A percentile compares a stretch with the other conserved stretches of the same genome.
Evolutionary conservation across 192 early-diverging fungal genomes (phyloP).

Genomic region (Backusella macrospora): DNA sequence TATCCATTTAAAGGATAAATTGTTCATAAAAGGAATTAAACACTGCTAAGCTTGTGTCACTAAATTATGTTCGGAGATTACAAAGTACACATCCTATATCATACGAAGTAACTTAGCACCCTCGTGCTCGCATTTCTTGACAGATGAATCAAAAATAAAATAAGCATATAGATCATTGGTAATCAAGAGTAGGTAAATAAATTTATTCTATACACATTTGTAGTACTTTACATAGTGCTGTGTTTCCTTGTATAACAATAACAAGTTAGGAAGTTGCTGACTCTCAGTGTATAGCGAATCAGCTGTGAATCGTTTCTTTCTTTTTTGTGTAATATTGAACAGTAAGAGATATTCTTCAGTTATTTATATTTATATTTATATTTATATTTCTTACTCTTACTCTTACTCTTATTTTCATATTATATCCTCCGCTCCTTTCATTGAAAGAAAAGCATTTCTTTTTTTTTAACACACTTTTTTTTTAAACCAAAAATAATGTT

Average conservation of each 20-base stretch:
- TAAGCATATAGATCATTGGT: not conserved
- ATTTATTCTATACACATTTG: not conserved
- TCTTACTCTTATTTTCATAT: no score
- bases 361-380: no score
- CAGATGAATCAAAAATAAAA: not conserved
- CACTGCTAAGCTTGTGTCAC: not conserved
- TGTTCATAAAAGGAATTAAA: constrained; percentile 7
- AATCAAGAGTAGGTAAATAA: not conserved
- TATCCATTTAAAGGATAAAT: not conserved
- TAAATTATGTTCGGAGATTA: not conserved
- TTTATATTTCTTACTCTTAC: not conserved
- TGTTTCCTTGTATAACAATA: not conserved
- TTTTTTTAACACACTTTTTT: no score
- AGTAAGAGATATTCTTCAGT: no score
- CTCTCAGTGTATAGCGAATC: not conserved
- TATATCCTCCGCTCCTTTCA: not conserved
- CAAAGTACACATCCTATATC: not conserved
- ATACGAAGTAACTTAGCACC: not conserved
- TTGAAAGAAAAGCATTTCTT: no score
- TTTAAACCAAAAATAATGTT: not conserved
- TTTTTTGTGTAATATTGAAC: not conserved
- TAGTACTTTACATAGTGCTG: not conserved
- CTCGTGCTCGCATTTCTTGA: not conserved
- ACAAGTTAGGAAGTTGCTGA: not conserved
- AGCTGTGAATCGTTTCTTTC: not conserved